Evolutionary conservation across 1,139 yeast genomes (phyloP), one percentile per base, ranked within the genome.

Genomic region (Candida sanyaensis): DNA sequence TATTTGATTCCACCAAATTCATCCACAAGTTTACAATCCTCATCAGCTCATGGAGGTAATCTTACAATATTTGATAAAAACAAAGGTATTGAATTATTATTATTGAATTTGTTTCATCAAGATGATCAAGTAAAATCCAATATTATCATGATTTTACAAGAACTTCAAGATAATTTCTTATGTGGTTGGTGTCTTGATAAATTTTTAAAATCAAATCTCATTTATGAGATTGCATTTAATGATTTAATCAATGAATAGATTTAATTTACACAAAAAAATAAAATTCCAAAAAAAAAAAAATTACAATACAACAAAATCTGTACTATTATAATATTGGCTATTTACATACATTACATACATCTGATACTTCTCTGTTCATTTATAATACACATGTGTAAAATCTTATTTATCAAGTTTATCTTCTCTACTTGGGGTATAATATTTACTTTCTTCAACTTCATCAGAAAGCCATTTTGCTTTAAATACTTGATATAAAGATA

Each of bases 141-240:
- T 50, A 61, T 75, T 12, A 64, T 73, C 11, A 71, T 73, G 77
- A 75, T 75, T 28, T 56, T 75, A 45, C 78, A 75, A 53, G 80
- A 75, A 55, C 60, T 75, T 38, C 75, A 69, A 49, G 80, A 75
- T 47, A 73, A 74, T 60, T 71, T 67, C 48, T 58, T 75, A 27
- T 75, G 80, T 56, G 78, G 79, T 4, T 75, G 80, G 80, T 75
- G 80, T 55, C 61, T 75, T 43, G 64, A 63, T 30, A 68, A 66
- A 43, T 74, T 65, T 50, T 57, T 75, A 46, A 66, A 66, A 54
- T 64, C 74, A 21, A 75, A 75, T 51, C 52, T 66, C 57, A 66
- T 75, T 43, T 75, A 75, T 52, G 77, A 73, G 50, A 58, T 75
- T 52, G 80, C 80, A 0, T 73, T 64, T 50, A 62, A 66, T 6